Evolutionary conservation across 768 basidiomycete genomes (phyloP), one percentile per base, ranked within the genome.

Genomic region (Russula ochroleuca): DNA sequence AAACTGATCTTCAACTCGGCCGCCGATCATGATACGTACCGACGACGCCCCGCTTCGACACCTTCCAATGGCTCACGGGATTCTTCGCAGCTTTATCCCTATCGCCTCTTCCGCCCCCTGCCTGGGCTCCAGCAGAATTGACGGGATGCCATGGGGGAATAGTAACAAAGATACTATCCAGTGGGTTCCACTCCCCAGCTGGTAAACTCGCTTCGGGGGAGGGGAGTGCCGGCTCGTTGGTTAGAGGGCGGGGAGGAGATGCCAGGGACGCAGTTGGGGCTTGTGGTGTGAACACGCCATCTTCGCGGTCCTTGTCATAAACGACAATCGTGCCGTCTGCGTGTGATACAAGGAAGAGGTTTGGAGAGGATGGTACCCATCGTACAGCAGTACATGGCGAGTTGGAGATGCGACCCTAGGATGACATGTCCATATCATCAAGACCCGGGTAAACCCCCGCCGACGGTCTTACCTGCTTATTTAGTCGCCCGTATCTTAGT

Each of bases 271-370:
- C 72, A 15, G 73, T 66, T 17, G 89, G 87, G 54, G 84, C 78
- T 62, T 84, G 80, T 0, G 87, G 82, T 1, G 77, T 82, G 70
- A 94, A 94, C 2, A 78, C 69, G 17, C 90, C 91, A 64, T 96
- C 94, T 53, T 94, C 93, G 37, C 91, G 87, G 69, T 95, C 93
- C 70, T 87, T 92, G 75, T 95, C 94, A 69, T 92, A 95, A 19
- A 94, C 84, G 43, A 94, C 81, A 64, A 96, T 86, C 6, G 92
- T 88, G 6, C 94, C 94, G 68, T 96, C 92, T 25, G 88, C 89
- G 72, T 95, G 91, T 7, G 91, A 88, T 17, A 87, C 92, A 37
- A 94, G 80, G 72, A 96, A 94, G 19, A 94, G 81, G 41, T 87
- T 87, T 1, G 85, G 78, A 0, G 90, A 90, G 3, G 82, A 80